Conservation (phyloP, 2,329 filamentous ascomycete species). For the Domatiomyces catenatus region DNA sequence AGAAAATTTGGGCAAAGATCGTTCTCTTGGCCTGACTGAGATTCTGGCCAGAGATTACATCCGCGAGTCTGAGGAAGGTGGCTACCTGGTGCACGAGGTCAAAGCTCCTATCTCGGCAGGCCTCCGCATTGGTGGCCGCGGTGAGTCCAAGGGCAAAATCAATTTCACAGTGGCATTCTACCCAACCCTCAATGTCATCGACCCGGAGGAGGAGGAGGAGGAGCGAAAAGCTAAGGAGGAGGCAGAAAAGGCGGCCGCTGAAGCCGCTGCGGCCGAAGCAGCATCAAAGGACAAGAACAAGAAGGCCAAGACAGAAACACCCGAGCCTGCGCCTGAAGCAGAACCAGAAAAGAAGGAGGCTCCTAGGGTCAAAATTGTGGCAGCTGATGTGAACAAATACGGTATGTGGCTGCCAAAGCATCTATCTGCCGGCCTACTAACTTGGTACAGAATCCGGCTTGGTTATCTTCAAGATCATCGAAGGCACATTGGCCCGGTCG, state of each 20-base stretch:
- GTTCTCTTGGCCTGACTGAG: constrained; percentile 69
- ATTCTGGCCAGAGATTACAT: constrained; percentile 66
- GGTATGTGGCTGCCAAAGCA: constrained; percentile 31
- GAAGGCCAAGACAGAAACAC: constrained; percentile 22
- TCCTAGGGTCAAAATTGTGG: constrained; percentile 62
- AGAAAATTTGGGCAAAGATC: constrained; percentile 81
- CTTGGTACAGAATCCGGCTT: constrained; percentile 59
- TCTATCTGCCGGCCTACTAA: constrained; percentile 21
- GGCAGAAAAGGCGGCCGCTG: constrained; percentile 4
- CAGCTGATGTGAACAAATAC: constrained; percentile 68
- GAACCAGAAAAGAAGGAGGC: constrained; percentile 34
- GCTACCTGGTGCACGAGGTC: constrained; percentile 62
- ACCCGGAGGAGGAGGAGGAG: constrained; percentile 56
- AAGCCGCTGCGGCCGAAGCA: neutral
- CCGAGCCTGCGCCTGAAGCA: neutral
- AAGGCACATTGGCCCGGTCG: constrained; percentile 64
- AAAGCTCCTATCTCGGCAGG: constrained; percentile 53
- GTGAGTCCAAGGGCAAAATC: constrained; percentile 61
- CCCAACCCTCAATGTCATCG: constrained; percentile 70
- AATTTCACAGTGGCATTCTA: constrained; percentile 80
- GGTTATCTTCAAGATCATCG: constrained; percentile 84
- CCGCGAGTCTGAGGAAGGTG: constrained; percentile 55
- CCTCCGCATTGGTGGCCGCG: constrained; percentile 59
- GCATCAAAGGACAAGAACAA: constrained; percentile 12
- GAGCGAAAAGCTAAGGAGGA: constrained; percentile 23